A percentile compares a stretch with the other conserved stretches of the same genome.
Conservation (phyloP, 306 rosid genomes). For the Cyclanthera cordifolia region DNA sequence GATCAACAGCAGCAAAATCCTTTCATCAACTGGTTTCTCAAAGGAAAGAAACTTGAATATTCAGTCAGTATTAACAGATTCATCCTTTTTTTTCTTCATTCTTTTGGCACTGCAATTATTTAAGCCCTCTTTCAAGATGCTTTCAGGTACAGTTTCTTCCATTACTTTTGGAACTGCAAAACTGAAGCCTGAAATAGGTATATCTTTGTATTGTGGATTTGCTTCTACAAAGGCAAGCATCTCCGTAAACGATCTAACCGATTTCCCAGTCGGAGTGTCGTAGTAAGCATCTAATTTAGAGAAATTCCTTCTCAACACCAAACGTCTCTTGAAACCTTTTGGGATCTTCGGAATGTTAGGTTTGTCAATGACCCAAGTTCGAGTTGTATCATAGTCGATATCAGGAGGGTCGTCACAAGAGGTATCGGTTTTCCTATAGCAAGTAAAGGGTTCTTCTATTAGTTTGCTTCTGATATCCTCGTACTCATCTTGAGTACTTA, state of each 20-base stretch:
- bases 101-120: slow-evolving; percentile 22
- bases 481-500: slow-evolving; percentile 57
- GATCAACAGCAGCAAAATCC: not conserved
- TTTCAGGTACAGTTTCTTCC: slow-evolving; percentile 67
- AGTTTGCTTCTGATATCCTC: slow-evolving; percentile 58
- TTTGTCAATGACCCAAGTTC: slow-evolving; percentile 88
- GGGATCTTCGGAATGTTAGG: slow-evolving; percentile 75
- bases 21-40: not conserved
- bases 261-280: slow-evolving; percentile 56
- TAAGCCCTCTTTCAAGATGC: slow-evolving; percentile 26
- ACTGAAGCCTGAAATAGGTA: slow-evolving; percentile 36
- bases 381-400: slow-evolving; percentile 44
- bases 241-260: slow-evolving; percentile 59
- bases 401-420: slow-evolving; percentile 70
- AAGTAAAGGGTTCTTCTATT: slow-evolving; percentile 44
- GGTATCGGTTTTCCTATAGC: slow-evolving; percentile 31
- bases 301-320: slow-evolving; percentile 64
- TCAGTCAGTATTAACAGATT: not conserved
- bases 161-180: slow-evolving; percentile 60
- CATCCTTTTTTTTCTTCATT: slow-evolving; percentile 27
- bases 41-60: not conserved
- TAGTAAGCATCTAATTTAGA: slow-evolving; percentile 71
- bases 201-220: slow-evolving; percentile 32
- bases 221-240: slow-evolving; percentile 37
- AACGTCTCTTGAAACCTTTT: slow-evolving; percentile 51